Evolutionary conservation across 768 basidiomycete species (phyloP), one percentile per base, ranked within the genome.

Genomic region (Suillus subluteus): DNA sequence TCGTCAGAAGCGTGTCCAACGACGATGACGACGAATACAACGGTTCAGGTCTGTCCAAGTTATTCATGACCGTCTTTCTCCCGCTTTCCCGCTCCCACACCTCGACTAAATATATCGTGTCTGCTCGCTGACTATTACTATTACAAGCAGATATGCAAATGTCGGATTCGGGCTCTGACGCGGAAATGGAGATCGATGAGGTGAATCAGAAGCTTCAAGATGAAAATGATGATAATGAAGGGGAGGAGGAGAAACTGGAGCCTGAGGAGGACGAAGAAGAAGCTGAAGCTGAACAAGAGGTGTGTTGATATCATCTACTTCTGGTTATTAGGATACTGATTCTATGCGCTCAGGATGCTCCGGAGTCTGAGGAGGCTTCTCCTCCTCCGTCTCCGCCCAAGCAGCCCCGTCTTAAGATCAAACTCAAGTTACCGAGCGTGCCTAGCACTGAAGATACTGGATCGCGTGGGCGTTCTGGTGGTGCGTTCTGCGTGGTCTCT

Each of bases 401-500:
- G 38, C 76, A 81, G 71, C 82, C 84, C 4, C 80, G 83, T 7
- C 82, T 90, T 26, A 88, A 86, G 70, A 90, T 90, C 72, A 89
- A 84, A 73, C 80, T 89, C 55, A 90, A 86, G 70, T 73, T 89
- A 5, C 85, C 86, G 16, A 75, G 75, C 58, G 69, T 71, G 12
- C 76, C 80, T 26, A 79, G 68, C 67, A 74, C 76, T 52, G 76
- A 73, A 65, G 79, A 69, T 68, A 69, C 46, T 76, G 72, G 18
- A 76, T 75, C 63, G 72, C 74, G 76, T 4, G 75, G 69, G 21
- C 63, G 69, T n/a, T 75, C 74, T 5, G 68, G 74, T 50, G 75
- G 71, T 73, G 64, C 26, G 69, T 44, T 37, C 30, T 18, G 43
- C 35, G 6, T 62, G n/a, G 18, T 63, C 7, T 16, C 15, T 35